These are phyloP conservation scores for Ceratocystis variospora DNA, from an alignment of 2,329 filamentous ascomycete species.

Conservation along the genomic window DNA sequence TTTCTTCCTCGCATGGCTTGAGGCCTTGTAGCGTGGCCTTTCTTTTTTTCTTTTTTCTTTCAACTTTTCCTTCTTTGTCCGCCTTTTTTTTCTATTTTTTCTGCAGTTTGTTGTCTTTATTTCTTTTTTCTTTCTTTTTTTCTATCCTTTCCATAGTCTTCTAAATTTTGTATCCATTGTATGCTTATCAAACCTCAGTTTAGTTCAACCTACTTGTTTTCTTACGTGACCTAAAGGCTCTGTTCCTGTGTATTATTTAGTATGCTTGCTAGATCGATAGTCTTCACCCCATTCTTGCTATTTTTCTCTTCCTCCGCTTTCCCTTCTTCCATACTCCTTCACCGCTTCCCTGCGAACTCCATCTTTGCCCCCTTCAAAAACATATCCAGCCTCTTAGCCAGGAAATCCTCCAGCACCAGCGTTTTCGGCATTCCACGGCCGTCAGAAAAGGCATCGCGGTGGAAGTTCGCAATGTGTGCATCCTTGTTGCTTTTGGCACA, in stretches of 20 bases:
- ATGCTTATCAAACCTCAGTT: no score
- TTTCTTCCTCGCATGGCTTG: no score
- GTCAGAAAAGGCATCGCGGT: constrained; percentile 15
- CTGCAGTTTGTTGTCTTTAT: background rate
- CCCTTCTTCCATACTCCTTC: background rate
- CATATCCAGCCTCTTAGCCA: constrained; percentile 14
- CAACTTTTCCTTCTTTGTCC: background rate
- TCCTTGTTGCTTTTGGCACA: constrained; percentile 19
- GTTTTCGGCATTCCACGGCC: constrained; percentile 19
- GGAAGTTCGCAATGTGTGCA: constrained; percentile 17
- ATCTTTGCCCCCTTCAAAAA: constrained; percentile 18
- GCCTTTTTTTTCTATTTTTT: background rate
- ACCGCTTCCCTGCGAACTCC: constrained; percentile 10
- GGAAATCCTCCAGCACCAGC: constrained; percentile 15
- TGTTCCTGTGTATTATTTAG: background rate
- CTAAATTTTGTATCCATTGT: background rate
- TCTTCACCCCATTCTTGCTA: background rate
- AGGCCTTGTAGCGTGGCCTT: no score
- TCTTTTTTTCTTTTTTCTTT: background rate
- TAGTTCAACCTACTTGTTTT: no score
- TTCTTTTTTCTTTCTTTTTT: background rate
- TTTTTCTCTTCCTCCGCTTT: background rate
- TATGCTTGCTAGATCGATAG: background rate
- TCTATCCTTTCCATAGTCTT: constrained; percentile 6
- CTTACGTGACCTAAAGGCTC: no score